phyloP scores from a whole-genome alignment of 2,329 filamentous ascomycete genomes.

The Fusarium sacchari region DNA sequence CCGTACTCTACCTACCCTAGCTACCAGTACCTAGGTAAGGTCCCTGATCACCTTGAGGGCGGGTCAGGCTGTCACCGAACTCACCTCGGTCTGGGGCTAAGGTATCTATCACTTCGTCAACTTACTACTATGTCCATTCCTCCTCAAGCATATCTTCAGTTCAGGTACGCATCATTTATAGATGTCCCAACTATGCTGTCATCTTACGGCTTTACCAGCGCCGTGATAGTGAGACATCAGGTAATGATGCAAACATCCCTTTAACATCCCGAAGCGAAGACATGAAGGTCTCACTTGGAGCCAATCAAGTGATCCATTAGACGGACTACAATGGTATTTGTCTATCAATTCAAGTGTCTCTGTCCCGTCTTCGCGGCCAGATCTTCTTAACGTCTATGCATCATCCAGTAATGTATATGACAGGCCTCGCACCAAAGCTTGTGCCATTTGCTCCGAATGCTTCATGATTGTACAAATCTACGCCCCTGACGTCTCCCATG shows the following conservation, averaged over 20 bases:
- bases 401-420: slow-evolving; percentile 13
- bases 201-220: background rate
- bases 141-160: background rate
- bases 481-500: slow-evolving; percentile 7
- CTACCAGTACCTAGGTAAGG: too few species aligned
- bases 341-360: slow-evolving; percentile 34
- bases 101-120: background rate
- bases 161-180: background rate
- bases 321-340: slow-evolving; percentile 2
- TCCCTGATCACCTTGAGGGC: background rate
- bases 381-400: slow-evolving; percentile 11
- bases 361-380: slow-evolving; percentile 13
- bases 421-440: background rate
- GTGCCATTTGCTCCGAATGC: slow-evolving; percentile 3
- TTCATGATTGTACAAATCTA: slow-evolving; percentile 36
- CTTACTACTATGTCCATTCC: background rate
- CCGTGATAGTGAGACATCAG: background rate
- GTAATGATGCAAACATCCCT: background rate
- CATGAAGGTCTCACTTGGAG: background rate
- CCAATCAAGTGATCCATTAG: background rate
- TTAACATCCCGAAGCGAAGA: background rate
- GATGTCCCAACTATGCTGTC: background rate
- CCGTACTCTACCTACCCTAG: too few species aligned
- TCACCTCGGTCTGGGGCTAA: background rate
- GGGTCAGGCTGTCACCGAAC: background rate